These are phyloP conservation scores for Melaleuca alternifolia DNA, from an alignment of 345 rosid species.

Conservation along the genomic window DNA sequence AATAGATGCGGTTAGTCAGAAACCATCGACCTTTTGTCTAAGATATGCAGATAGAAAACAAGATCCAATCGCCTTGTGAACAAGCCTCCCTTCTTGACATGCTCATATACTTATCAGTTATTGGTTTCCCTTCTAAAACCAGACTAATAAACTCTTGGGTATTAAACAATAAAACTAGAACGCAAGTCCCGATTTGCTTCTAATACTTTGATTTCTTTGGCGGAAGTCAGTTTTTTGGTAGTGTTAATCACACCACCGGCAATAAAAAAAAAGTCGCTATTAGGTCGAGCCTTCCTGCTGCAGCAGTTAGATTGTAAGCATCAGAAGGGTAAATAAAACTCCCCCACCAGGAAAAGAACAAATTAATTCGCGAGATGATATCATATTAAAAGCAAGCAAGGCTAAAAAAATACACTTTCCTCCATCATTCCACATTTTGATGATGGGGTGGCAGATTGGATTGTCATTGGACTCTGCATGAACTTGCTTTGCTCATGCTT, in stretches of 20 bases:
- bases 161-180: background rate
- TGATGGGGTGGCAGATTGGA: background rate
- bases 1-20: background rate
- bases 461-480: background rate
- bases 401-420: background rate
- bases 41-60: background rate
- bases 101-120: background rate
- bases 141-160: background rate
- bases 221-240: background rate
- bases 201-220: background rate
- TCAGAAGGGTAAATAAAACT: background rate
- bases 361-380: background rate
- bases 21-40: background rate
- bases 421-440: background rate
- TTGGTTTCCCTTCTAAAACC: background rate
- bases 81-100: background rate
- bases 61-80: background rate
- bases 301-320: background rate
- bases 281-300: background rate
- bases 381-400: background rate
- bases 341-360: conserved; percentile 1
- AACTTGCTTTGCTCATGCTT: background rate
- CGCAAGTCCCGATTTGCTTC: background rate
- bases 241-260: background rate
- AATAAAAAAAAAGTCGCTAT: background rate